Conservation (phyloP, 2,329 filamentous ascomycete species). For the Monilinia fructigena region DNA sequence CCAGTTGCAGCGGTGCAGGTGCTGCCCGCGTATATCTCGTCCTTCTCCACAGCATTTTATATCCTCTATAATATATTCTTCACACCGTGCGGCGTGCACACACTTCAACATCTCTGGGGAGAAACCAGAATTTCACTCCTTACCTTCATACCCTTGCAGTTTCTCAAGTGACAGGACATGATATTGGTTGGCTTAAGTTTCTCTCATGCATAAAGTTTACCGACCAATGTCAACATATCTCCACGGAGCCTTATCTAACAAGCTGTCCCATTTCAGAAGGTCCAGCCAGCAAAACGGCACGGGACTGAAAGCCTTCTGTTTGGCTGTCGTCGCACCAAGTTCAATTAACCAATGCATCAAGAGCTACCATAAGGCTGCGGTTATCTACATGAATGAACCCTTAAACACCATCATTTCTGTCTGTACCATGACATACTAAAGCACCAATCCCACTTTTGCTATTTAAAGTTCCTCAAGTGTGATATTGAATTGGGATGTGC, state of each 20-base stretch:
- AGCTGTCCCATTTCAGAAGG: slow-evolving; percentile 5
- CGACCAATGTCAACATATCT: slow-evolving; percentile 11
- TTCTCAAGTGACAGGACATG: not conserved
- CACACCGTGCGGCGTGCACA: slow-evolving; percentile 2
- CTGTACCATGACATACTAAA: slow-evolving; percentile 2
- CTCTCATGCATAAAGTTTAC: slow-evolving; percentile 8
- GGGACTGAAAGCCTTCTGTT: slow-evolving; percentile 14
- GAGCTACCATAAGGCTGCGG: slow-evolving; percentile 7
- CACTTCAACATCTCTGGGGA: slow-evolving; percentile 4
- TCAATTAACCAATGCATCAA: not conserved
- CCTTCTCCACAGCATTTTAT: slow-evolving; percentile 6
- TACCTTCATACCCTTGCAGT: slow-evolving; percentile 4
- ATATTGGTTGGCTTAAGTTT: not conserved
- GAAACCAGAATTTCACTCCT: not conserved
- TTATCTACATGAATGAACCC: slow-evolving; percentile 2
- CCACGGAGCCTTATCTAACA: slow-evolving; percentile 19
- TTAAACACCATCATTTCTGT: slow-evolving; percentile 7
- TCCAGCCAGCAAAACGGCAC: not conserved
- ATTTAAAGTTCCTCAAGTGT: slow-evolving; percentile 4
- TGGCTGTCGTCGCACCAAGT: slow-evolving; percentile 9
- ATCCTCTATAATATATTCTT: not conserved
- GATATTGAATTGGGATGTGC: slow-evolving; percentile 7
- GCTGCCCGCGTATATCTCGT: not conserved
- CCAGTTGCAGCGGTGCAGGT: not conserved
- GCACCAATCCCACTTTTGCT: slow-evolving; percentile 13